Evolutionary conservation across 345 rosid genomes (phyloP), one percentile per base, ranked within the genome.

Genomic region (Eucalyptus pauciflora): DNA sequence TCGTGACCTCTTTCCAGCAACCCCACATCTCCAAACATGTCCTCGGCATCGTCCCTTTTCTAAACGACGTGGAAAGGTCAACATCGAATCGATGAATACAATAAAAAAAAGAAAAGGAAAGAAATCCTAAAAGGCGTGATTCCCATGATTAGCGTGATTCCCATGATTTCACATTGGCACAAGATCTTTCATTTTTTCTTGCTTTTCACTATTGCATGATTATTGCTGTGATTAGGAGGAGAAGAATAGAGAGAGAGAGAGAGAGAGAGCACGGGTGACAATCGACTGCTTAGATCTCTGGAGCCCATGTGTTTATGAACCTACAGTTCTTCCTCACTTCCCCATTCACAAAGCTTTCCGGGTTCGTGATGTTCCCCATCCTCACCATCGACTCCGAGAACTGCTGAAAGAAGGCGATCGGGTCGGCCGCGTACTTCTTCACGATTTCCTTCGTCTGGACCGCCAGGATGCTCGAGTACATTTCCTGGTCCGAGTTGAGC

Each of bases 331-430:
- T 93, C 93, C 99, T 92, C 12, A 96, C 96, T 92, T 97, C 98
- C 5, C 99, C 99, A 79, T 88, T 89, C 56, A 86, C 94, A 17
- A 94, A 93, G 92, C 96, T 95, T 49, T 95, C 95, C 1, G 89
- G 85, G 71, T 95, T 97, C 29, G 93, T 94, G 87, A 96, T 96
- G 60, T 97, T 96, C 27, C 99, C 99, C 96, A 96, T 52, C 92
- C 94, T 96, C 91, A 97, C 99, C 97, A 97, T 96, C 20, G 99
- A 96, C 85, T 94, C 95, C 3, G 99, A 91, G 91, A 96, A 97
- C 56, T 96, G 98, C 89, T 91, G 88, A 91, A 97, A 96, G 93
- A 97, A 97, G 56, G 95, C 98, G 29, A 93, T 13, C 1, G 96
- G 87, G 50, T 97, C 93, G 50, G 91, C 94, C 29, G 99, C 99